Conservation (phyloP, 345 rosid genomes). For the Raphanus raphanistrum region DNA sequence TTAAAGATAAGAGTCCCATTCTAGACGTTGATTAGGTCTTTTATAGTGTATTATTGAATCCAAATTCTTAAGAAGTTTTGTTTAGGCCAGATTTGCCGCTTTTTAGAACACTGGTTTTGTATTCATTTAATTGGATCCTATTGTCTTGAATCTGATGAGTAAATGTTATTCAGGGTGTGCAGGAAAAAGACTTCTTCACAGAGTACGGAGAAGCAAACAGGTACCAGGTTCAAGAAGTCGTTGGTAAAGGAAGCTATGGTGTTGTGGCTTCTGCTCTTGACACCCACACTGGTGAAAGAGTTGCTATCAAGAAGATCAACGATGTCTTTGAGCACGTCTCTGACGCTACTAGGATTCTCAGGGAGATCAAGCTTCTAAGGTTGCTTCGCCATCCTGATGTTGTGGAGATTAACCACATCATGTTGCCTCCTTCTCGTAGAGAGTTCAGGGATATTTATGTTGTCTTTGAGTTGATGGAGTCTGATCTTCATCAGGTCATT, state of each 20-base stretch:
- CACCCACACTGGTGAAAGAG: slow-evolving; percentile 75
- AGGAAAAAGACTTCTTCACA: slow-evolving; percentile 82
- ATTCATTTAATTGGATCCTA: slow-evolving; percentile 11
- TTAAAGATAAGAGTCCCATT: no score
- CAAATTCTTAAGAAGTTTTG: no score
- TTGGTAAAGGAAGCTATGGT: slow-evolving; percentile 99
- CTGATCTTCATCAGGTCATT: slow-evolving; percentile 97
- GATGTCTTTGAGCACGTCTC: slow-evolving; percentile 98
- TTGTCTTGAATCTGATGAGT: background rate
- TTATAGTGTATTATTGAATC: no score
- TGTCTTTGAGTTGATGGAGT: slow-evolving; percentile 96
- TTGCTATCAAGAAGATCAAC: slow-evolving; percentile 92
- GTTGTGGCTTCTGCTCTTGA: slow-evolving; percentile 94
- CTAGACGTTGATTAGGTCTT: no score
- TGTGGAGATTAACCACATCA: slow-evolving; percentile 90
- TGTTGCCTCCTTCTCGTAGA: slow-evolving; percentile 97
- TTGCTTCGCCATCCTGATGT: slow-evolving; percentile 94
- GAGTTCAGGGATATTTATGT: slow-evolving; percentile 94
- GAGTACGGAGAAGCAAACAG: slow-evolving; percentile 96
- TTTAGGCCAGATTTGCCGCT: no score
- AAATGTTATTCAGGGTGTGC: slow-evolving; percentile 40
- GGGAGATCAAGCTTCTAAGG: slow-evolving; percentile 93
- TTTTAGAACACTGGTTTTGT: background rate
- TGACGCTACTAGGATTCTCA: slow-evolving; percentile 91
- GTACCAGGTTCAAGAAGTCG: slow-evolving; percentile 86